phyloP scores from a whole-genome alignment of 228 moss, liverwort and hornwort species.

The Sphagnum fallax region DNA sequence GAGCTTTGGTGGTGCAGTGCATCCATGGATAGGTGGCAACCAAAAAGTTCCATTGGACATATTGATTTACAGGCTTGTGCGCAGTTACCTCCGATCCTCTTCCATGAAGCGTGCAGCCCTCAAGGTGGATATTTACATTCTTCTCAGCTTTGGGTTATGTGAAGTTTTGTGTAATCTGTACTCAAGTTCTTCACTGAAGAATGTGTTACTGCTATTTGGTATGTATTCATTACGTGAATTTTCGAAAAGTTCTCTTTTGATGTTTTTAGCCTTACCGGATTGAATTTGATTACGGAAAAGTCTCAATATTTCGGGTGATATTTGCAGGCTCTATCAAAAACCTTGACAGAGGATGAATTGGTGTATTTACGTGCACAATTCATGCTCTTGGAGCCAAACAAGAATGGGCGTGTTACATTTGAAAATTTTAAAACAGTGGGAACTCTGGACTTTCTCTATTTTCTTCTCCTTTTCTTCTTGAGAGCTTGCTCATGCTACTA shows the following conservation, averaged over 20 bases:
- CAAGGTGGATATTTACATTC: slow-evolving; percentile 15
- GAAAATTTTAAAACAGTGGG: slow-evolving; percentile 92
- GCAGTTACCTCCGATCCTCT: slow-evolving; percentile 47
- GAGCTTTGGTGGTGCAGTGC: slow-evolving; percentile 42
- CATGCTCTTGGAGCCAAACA: slow-evolving; percentile 86
- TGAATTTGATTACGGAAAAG: not conserved
- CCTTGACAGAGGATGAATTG: slow-evolving; percentile 90
- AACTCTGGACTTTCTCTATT: not conserved
- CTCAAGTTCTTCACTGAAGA: not conserved
- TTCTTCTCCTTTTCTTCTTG: not conserved
- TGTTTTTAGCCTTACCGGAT: not conserved
- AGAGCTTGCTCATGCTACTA: not conserved
- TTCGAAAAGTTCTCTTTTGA: no score
- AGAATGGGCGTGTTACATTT: slow-evolving; percentile 74
- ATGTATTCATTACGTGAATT: no score
- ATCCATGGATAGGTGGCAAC: slow-evolving; percentile 84
- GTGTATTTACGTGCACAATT: slow-evolving; percentile 87
- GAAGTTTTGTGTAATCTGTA: not conserved
- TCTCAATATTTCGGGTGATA: not conserved
- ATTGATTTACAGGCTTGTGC: slow-evolving; percentile 62
- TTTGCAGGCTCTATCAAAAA: slow-evolving; percentile 83
- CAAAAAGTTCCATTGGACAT: slow-evolving; percentile 88
- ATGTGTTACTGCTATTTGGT: no score
- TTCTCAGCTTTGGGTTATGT: not conserved
- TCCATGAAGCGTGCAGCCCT: slow-evolving; percentile 53